Evolutionary conservation across 306 rosid genomes (phyloP).

Genomic region (Leucaena leucocephala): DNA sequence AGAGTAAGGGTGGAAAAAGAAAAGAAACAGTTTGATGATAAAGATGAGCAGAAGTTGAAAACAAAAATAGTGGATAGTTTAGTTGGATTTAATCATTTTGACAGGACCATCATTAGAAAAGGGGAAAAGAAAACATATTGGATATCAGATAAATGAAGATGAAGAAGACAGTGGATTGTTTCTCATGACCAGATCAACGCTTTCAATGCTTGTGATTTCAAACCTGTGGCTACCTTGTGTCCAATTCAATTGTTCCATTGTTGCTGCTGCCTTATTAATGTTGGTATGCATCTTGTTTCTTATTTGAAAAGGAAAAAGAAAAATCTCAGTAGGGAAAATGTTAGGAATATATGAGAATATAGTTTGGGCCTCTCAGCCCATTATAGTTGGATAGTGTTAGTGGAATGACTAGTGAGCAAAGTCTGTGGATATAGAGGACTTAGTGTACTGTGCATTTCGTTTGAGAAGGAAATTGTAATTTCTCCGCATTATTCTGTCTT

Average conservation of each 20-base stretch:
- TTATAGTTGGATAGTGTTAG: no score
- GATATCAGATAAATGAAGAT: neutral
- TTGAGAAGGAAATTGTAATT: neutral
- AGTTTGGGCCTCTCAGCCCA: neutral
- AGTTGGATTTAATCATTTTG: neutral
- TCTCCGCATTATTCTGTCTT: neutral
- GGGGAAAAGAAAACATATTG: neutral
- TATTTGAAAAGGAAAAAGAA: neutral
- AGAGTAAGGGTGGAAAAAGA: neutral
- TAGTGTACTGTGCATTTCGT: neutral
- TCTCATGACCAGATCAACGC: neutral
- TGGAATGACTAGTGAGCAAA: neutral
- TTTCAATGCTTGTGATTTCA: neutral
- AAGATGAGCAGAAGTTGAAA: neutral
- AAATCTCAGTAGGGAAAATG: neutral
- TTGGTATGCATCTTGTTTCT: conserved; percentile 1
- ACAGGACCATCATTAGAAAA: neutral
- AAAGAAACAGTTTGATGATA: neutral
- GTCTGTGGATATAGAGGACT: neutral
- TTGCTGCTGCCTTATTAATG: neutral
- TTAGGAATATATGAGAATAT: neutral
- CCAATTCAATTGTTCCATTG: neutral
- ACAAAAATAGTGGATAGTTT: neutral
- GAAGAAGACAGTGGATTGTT: neutral
- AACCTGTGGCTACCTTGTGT: neutral